Base-by-base conservation (phyloP, 148 eudicot species). In the Drosera capensis region DNA sequence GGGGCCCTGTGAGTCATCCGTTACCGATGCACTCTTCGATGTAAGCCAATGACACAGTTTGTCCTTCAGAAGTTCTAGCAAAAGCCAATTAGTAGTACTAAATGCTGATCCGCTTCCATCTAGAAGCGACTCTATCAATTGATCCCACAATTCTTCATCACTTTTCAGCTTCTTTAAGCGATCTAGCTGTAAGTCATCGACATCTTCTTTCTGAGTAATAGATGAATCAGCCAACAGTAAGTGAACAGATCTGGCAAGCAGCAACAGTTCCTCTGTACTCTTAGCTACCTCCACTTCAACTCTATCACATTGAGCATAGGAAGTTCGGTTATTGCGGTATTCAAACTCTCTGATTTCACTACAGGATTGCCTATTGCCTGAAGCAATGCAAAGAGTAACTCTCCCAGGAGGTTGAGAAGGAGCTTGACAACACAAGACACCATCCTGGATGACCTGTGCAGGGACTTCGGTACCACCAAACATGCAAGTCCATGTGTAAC, bases 281-380 rank as follows among this genome's bases (percentile, higher is more conserved):
- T 50, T 79, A 53, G 46, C 45, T 54, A 56, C 48, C 57, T 70
- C 79, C 21, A 46, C 51, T 62, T 50, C 70, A 8, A 48, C 49
- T 43, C 51, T 65, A 63, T 52, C 61, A 56, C 62, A 67, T 21
- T 55, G 57, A 29, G 44, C 28, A 52, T 67, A 57, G 26, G 45
- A 53, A 53, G 2, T 58, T 47, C 54, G 57, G 39, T 58, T 73
- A 50, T 42, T 68, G 23, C 77, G 82, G 57, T 75, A 90, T 58
- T 90, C 99, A 56, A 84, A 90, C 40, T 80, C 95, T 66, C 78
- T 80, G 57, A 80, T 68, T 61, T 90, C 99, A 62, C 99, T 90
- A 59, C 93, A 84, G 8, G 88, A 65, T 48, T 75, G 76, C 31
- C 73, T 62, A 63, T 80, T 84, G 30, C 81, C 75, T 50, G 82